phyloP scores from a whole-genome alignment of 1,139 yeast species.

The Geotrichum reessii region DNA sequence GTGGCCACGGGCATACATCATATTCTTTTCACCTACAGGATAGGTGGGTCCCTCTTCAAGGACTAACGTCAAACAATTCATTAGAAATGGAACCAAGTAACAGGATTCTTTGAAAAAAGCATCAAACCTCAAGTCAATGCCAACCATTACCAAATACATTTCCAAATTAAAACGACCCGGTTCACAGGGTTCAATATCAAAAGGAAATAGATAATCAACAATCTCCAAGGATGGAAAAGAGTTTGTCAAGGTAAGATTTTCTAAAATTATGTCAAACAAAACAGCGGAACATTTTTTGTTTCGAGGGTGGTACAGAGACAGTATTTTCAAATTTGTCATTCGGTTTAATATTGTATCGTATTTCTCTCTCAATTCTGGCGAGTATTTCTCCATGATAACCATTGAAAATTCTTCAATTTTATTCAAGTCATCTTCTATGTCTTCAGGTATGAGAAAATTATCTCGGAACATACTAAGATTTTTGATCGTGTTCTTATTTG shows the following conservation, averaged over 20 bases:
- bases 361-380: neutral
- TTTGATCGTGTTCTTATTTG: neutral
- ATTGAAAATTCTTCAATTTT: neutral
- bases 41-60: neutral
- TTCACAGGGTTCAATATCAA: no score
- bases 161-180: no score
- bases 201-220: no score
- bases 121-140: no score
- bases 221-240: no score
- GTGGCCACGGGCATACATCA: neutral
- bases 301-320: neutral
- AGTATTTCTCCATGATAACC: no score
- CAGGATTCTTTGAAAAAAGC: neutral
- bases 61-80: neutral
- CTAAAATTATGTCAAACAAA: neutral
- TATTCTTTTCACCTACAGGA: neutral
- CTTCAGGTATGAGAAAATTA: neutral
- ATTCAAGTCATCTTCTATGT: neutral
- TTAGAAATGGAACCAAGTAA: neutral
- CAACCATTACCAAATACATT: no score
- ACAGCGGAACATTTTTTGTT: neutral
- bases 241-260: neutral
- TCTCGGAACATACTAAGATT: neutral
- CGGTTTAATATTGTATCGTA: neutral
- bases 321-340: neutral